Evolutionary conservation across 345 rosid species (phyloP).

Genomic region (Sonneratia alba): DNA sequence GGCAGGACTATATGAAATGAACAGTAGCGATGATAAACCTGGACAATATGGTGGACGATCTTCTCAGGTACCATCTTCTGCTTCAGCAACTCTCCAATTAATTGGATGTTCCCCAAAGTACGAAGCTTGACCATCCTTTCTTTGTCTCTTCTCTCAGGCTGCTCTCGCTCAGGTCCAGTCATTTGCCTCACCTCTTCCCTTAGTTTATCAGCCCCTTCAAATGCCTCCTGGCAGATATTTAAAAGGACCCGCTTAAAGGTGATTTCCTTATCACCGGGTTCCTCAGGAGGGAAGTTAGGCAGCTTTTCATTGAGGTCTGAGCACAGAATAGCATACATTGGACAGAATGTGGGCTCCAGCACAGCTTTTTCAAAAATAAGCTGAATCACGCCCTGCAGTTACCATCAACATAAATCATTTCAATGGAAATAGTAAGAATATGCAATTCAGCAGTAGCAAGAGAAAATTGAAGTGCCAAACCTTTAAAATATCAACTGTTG

Average conservation of each 20-base stretch:
- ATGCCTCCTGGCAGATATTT: constrained; percentile 86
- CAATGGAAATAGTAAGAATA: not conserved
- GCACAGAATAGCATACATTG: constrained; percentile 84
- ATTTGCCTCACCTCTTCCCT: constrained; percentile 71
- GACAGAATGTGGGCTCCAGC: constrained; percentile 87
- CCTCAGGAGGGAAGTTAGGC: constrained; percentile 85
- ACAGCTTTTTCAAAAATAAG: constrained; percentile 91
- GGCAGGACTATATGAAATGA: not conserved
- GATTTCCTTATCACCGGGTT: constrained; percentile 70
- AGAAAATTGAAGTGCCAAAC: constrained; percentile 17
- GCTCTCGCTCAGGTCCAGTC: constrained; percentile 71
- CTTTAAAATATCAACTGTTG: constrained; percentile 74
- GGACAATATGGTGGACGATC: constrained; percentile 87
- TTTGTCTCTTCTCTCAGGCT: constrained; percentile 72
- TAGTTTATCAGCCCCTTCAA: constrained; percentile 77
- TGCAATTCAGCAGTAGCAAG: not conserved
- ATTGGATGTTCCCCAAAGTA: constrained; percentile 79
- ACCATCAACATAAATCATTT: not conserved
- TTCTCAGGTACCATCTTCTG: constrained; percentile 91
- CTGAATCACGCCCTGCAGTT: constrained; percentile 70
- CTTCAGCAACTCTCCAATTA: constrained; percentile 93
- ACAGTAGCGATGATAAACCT: constrained; percentile 25
- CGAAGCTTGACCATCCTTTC: constrained; percentile 74
- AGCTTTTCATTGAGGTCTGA: constrained; percentile 72
- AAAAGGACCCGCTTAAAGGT: constrained; percentile 81